phyloP scores from a whole-genome alignment of 2,329 filamentous ascomycete genomes.

The Fusarium xylarioides region DNA sequence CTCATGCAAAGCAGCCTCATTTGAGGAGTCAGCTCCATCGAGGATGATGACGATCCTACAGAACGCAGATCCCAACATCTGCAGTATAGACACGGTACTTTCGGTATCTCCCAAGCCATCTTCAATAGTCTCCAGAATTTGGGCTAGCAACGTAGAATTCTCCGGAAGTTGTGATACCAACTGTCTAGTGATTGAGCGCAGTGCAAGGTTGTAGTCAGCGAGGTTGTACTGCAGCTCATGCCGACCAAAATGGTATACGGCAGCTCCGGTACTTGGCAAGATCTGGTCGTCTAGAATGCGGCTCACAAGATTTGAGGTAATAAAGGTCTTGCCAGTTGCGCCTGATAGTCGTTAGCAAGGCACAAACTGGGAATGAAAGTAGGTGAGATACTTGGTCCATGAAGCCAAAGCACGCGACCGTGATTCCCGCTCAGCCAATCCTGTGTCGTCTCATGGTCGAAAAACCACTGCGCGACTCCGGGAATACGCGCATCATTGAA shows the following conservation, averaged over 20 bases:
- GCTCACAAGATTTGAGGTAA: background rate
- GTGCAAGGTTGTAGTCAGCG: background rate
- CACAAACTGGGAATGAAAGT: fast-evolving
- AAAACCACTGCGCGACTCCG: background rate
- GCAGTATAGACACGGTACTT: background rate
- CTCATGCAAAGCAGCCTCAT: background rate
- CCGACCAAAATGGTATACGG: background rate
- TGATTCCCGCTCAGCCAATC: background rate
- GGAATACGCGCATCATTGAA: background rate
- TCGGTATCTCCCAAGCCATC: background rate
- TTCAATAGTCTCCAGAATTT: fast-evolving
- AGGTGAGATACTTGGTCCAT: background rate
- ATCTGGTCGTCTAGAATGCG: fast-evolving
- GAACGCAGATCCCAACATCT: fast-evolving
- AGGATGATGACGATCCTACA: background rate
- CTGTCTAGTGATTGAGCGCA: background rate
- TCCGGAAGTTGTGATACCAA: background rate
- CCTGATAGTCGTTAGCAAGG: background rate
- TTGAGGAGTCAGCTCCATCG: background rate
- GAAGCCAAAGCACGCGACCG: background rate
- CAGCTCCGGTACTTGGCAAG: background rate
- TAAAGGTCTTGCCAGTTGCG: conserved; percentile 7
- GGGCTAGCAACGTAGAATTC: fast-evolving
- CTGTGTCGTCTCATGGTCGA: background rate
- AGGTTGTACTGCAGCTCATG: background rate